Percentiles rank a stretch among this genome's conserved stretches.
These are phyloP conservation scores for Phytophthora capsici DNA, from an alignment of 352 stramenopile species.

Conservation along the genomic window DNA sequence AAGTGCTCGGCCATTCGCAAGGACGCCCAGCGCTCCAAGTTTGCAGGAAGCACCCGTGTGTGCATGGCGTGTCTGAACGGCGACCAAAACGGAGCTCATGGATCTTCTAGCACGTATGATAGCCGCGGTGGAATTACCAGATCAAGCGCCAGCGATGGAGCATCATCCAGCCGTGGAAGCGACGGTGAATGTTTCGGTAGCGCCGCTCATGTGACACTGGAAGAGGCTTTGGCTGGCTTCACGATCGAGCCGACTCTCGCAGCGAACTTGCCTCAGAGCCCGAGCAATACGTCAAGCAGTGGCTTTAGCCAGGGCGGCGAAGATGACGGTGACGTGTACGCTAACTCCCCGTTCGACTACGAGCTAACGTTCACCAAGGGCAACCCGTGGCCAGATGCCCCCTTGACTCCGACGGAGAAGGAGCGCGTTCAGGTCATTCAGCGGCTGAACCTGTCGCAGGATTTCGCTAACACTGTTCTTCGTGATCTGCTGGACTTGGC, in stretches of 20 bases:
- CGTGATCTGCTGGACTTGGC: slow-evolving; percentile 79
- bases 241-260: slow-evolving; percentile 49
- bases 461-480: slow-evolving; percentile 77
- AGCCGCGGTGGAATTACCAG: slow-evolving; percentile 26
- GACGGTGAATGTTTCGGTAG: slow-evolving; percentile 45
- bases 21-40: slow-evolving; percentile 44
- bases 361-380: slow-evolving; percentile 75
- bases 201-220: slow-evolving; percentile 44
- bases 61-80: slow-evolving; percentile 77
- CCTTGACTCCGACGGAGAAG: slow-evolving; percentile 56
- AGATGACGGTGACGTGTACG: slow-evolving; percentile 65
- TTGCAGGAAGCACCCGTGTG: slow-evolving; percentile 54
- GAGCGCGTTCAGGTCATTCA: slow-evolving; percentile 67
- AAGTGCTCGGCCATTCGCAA: slow-evolving; percentile 76
- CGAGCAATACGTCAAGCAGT: slow-evolving; percentile 47
- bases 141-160: slow-evolving; percentile 34
- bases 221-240: slow-evolving; percentile 43
- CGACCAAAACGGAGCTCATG: slow-evolving; percentile 47
- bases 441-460: slow-evolving; percentile 75
- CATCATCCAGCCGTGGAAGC: slow-evolving; percentile 35
- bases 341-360: slow-evolving; percentile 71
- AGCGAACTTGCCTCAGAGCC: slow-evolving; percentile 29
- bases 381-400: slow-evolving; percentile 79
- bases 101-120: slow-evolving; percentile 36
- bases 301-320: slow-evolving; percentile 34